Base-by-base conservation (phyloP, 345 rosid species). In the Dovyalis caffra region DNA sequence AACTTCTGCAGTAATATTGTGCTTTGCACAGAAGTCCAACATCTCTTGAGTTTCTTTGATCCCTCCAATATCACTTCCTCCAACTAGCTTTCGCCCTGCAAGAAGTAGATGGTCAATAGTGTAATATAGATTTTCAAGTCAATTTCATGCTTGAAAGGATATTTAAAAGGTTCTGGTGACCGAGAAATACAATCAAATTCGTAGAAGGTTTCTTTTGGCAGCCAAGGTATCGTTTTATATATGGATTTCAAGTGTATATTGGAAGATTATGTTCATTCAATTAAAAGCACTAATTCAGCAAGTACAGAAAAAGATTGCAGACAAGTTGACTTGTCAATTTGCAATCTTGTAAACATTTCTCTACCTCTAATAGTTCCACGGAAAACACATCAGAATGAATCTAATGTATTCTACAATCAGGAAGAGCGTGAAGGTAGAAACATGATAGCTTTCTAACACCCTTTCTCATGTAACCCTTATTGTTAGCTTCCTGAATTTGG, bases 11-110 rank as follows among this genome's bases (percentile, higher is more conserved):
- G 86, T 37, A 53, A 90, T 89, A 35, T 85, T 86, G 70, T 90
- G 97, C 85, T 92, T 81, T 35, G 92, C 97, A 37, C 98, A 94
- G 58, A 94, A 94, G 70, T 90, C 95, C 53, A 90, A 85, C 97
- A 91, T 93, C 88, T 93, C 97, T 68, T 90, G 93, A 0, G 93
- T 93, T 83, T 93, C 98, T 69, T 89, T 86, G 69, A 91, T 86
- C 74, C 95, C 95, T 74, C 97, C 97, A 11, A 87, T 5, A 65
- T 90, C 85, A 82, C 97, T 91, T 76, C 97, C 98, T 32, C 97
- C 94, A 31, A 93, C 76, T 75, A 93, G 92, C 85, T 86, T 90
- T 71, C 95, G 69, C 68, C 92, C 97, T 93, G 64, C 37, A 57
- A 75, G 1, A 43, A 71, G 7, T 0, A 45, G 15, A 66, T 31